Conservation (phyloP, 2,329 filamentous ascomycete genomes). For the Tolypocladium capitatum region DNA sequence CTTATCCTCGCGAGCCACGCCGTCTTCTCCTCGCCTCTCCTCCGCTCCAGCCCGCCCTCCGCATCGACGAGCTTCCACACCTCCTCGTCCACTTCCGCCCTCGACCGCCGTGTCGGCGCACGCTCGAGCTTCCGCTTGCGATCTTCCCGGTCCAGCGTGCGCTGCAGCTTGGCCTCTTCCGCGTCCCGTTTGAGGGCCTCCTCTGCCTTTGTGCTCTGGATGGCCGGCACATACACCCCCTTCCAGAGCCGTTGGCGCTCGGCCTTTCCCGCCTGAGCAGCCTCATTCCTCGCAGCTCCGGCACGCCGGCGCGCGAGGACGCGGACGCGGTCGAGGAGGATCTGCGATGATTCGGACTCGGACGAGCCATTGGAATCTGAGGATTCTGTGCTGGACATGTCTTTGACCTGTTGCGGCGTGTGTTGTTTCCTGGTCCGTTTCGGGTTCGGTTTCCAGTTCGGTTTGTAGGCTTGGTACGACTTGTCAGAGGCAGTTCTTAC, state of each 20-base stretch:
- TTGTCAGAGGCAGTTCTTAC: no score
- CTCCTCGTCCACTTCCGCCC: background rate
- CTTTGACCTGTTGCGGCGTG: background rate
- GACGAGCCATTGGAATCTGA: background rate
- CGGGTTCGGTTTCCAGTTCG: background rate
- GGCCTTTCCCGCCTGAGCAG: background rate
- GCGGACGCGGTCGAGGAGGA: background rate
- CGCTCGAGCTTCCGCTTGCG: background rate
- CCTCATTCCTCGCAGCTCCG: background rate
- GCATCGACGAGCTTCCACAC: background rate
- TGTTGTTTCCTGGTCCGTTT: no score
- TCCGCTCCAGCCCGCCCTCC: background rate
- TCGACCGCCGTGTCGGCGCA: background rate
- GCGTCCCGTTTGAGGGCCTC: background rate
- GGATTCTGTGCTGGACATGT: background rate
- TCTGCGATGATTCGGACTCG: background rate
- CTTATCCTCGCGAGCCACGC: background rate
- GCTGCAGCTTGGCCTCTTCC: background rate
- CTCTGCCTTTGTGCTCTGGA: background rate
- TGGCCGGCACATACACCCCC: background rate
- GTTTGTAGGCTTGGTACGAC: background rate
- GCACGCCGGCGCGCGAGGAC: background rate
- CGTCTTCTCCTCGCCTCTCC: background rate
- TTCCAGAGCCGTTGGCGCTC: background rate
- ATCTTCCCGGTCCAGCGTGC: background rate